Evolutionary conservation across 305 asterid species (phyloP).

Genomic region (Solanum hybrid): DNA sequence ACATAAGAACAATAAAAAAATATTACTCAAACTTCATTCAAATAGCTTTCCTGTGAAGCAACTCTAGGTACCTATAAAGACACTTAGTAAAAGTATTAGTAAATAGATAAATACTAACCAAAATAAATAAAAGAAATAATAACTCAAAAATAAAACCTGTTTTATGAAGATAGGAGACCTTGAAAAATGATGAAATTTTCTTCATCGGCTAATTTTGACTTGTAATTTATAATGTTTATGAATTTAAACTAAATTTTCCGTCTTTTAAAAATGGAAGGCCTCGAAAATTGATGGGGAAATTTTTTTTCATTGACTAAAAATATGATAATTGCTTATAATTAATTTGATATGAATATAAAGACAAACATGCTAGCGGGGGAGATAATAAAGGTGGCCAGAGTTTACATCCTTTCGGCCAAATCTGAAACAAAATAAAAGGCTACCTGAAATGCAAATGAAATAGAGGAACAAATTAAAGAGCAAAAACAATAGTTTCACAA

Average conservation of each 20-base stretch:
- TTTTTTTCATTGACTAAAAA: background rate
- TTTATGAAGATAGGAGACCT: background rate
- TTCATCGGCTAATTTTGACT: background rate
- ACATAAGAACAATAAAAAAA: too few species aligned
- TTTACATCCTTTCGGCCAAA: background rate
- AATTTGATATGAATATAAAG: background rate
- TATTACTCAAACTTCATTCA: background rate
- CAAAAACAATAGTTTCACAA: too few species aligned
- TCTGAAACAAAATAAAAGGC: background rate
- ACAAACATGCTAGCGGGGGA: background rate
- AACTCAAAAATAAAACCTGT: background rate
- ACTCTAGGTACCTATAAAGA: background rate
- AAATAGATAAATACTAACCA: too few species aligned
- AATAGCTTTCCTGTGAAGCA: background rate
- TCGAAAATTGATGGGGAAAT: background rate
- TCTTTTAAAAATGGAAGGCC: background rate
- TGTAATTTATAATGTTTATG: too few species aligned
- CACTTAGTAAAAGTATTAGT: background rate
- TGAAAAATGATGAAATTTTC: background rate
- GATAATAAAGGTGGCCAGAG: background rate
- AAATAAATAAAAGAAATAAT: too few species aligned
- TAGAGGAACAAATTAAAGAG: background rate
- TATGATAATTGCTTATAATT: too few species aligned
- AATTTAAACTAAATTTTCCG: too few species aligned
- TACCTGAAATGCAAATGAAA: background rate